A percentile compares a stretch with the other conserved stretches of the same genome.
phyloP scores from a whole-genome alignment of 2,329 filamentous ascomycete genomes.

The Paramyrothecium sp. region DNA sequence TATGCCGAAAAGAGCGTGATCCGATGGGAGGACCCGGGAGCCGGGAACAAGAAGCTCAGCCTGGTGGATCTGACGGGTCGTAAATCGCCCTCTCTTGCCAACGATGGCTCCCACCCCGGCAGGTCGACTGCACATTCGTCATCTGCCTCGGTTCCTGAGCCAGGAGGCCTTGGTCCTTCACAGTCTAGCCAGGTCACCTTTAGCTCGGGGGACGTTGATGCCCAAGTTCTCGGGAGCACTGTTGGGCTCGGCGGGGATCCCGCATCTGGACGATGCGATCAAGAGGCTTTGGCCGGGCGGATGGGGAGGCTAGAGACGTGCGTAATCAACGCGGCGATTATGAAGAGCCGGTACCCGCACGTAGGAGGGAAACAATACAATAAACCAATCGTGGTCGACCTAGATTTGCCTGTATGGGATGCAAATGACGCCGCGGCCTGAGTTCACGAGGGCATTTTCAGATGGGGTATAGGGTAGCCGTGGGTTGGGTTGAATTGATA shows the following conservation, averaged over 20 bases:
- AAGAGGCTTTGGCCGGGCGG: conserved; percentile 36
- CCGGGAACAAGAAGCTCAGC: conserved; percentile 55
- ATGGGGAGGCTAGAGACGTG: conserved; percentile 65
- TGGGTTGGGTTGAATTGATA: conserved; percentile 14
- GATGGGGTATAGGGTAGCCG: conserved; percentile 11
- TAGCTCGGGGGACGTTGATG: conserved; percentile 13
- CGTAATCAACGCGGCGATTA: conserved; percentile 76
- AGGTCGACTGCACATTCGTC: conserved; percentile 3
- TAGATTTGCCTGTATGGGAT: conserved; percentile 62
- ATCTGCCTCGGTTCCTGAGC: neutral
- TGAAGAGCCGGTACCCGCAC: conserved; percentile 66
- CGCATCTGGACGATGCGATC: conserved; percentile 40
- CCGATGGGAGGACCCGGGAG: conserved; percentile 59
- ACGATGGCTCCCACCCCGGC: conserved; percentile 39
- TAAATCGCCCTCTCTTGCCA: conserved; percentile 39
- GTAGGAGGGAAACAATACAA: conserved; percentile 63
- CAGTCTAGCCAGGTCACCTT: conserved; percentile 5
- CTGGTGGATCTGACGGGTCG: conserved; percentile 58
- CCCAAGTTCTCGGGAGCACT: conserved; percentile 18
- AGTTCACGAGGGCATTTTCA: neutral
- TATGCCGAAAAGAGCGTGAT: conserved; percentile 43
- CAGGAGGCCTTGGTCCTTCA: neutral
- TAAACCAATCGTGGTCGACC: conserved; percentile 80
- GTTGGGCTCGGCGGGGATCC: conserved; percentile 37
- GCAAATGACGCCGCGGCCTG: conserved; percentile 1